These are phyloP conservation scores for Amanita polypyramis DNA, from an alignment of 768 basidiomycete genomes.

Conservation along the genomic window DNA sequence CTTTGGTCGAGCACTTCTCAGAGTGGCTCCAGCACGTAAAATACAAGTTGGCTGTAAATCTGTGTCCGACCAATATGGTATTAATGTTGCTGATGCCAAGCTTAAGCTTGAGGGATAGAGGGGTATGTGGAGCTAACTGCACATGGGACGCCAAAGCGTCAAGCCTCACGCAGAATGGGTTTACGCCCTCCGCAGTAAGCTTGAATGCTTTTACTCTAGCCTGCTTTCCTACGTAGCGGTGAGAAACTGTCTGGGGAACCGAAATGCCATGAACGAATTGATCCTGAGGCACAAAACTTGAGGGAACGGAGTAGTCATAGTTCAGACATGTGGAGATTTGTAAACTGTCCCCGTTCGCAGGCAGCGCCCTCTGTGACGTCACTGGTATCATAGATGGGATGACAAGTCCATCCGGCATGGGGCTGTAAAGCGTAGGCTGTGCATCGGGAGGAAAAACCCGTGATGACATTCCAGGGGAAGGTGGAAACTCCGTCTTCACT, in stretches of 20 bases:
- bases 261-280: not conserved
- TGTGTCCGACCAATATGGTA: conserved; percentile 41
- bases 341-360: not conserved
- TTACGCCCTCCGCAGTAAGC: conserved; percentile 49
- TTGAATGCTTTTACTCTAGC: conserved; percentile 2
- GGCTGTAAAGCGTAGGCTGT: conserved; percentile 3
- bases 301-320: not conserved
- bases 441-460: conserved; percentile 20
- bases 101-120: conserved; percentile 44
- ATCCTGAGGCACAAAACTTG: not conserved
- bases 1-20: conserved; percentile 55
- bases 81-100: conserved; percentile 47
- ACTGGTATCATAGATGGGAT: not conserved
- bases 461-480: conserved; percentile 30
- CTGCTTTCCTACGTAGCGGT: not conserved
- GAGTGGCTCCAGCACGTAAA: conserved; percentile 44
- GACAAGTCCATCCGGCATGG: not conserved
- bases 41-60: conserved; percentile 48
- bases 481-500: conserved; percentile 32
- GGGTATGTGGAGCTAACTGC: conserved; percentile 25
- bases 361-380: not conserved
- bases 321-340: not conserved
- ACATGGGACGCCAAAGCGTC: conserved; percentile 36
- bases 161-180: conserved; percentile 47
- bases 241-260: not conserved